Evolutionary conservation across 73 alveolate genomes (phyloP), one percentile per base, ranked within the genome.

Genomic region (Symbiodinium natans): DNA sequence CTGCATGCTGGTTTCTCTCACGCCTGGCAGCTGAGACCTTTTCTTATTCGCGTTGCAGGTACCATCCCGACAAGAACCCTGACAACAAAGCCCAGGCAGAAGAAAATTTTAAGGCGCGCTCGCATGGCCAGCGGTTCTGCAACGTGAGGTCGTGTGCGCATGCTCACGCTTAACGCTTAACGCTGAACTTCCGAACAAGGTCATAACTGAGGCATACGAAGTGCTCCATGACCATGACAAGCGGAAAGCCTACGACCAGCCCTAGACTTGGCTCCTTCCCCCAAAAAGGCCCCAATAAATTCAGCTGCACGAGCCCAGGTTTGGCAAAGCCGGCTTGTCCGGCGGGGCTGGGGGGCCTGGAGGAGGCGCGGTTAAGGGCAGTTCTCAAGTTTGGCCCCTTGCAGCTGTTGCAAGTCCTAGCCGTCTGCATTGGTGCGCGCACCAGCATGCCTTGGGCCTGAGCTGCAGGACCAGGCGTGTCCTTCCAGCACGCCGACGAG

Each of bases 171-270:
- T 13, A 15, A 4, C 71, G 71, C 71, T 8, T n/a, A n/a, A n/a
- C 71, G 71, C n/a, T n/a, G n/a, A n/a, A n/a, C n/a, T n/a, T n/a
- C n/a, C n/a, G n/a, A n/a, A n/a, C n/a, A 23, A 52, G 71, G 71
- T 52, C 71, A 87, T 87, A 41, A 87, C 94, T 27, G 94, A 87
- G 63, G 94, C 94, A 40, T 87, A 87, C 84, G 94, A 87, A 87
- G 84, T 87, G 68, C 84, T 87, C n/a, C 94, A 87, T 63, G 94
- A 87, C 94, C 17, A 34, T 21, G 94, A 87, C 68, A 87, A 87
- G 94, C 59, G 94, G 59, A 87, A 87, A 59, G 63, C 59, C 94
- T 87, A 87, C 94, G 94, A 87, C 31, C 94, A 87, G 94, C 63
- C 23, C 36, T 59, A 31, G 77, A 19, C 82, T 68, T 29, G 39